These are phyloP conservation scores for Lathyrus tuberosus DNA, from an alignment of 306 rosid species.

Conservation along the genomic window DNA sequence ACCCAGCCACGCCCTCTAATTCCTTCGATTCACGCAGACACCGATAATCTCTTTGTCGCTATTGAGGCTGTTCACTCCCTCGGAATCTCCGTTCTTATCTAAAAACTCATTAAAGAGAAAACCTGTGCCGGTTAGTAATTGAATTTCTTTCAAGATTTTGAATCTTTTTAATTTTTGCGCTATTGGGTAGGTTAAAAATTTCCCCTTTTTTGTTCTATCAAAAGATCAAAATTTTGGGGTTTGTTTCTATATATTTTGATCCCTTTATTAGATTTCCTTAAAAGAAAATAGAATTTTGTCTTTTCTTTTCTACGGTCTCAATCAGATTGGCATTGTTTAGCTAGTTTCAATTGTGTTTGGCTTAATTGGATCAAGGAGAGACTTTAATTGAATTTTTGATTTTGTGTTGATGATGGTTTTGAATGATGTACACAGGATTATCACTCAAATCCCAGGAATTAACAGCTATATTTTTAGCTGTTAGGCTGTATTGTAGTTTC, in stretches of 20 bases:
- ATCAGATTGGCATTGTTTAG: conserved; percentile 26
- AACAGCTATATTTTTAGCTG: conserved; percentile 94
- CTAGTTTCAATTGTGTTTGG: conserved; percentile 16
- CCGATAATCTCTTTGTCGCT: conserved; percentile 91
- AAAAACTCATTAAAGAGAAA: conserved; percentile 93
- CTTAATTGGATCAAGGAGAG: conserved; percentile 1
- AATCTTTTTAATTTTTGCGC: not conserved
- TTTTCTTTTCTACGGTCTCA: too few species aligned
- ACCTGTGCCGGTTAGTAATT: conserved; percentile 91
- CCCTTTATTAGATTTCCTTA: conserved; percentile 9
- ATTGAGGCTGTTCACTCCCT: conserved; percentile 94
- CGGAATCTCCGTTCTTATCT: conserved; percentile 90
- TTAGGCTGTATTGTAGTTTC: conserved; percentile 91
- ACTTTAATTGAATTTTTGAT: not conserved
- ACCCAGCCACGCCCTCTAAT: too few species aligned
- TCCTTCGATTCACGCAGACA: too few species aligned
- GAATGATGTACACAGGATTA: conserved; percentile 60
- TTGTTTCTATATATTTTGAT: not conserved
- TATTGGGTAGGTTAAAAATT: not conserved
- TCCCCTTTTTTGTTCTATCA: conserved; percentile 10
- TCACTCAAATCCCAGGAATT: conserved; percentile 93
- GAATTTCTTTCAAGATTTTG: not conserved
- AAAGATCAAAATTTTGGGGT: conserved; percentile 10
- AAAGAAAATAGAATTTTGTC: not conserved
- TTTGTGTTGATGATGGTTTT: conserved; percentile 17